These are phyloP conservation scores for Saraca asoca DNA, from an alignment of 331 rosid genomes.

Conservation along the genomic window DNA sequence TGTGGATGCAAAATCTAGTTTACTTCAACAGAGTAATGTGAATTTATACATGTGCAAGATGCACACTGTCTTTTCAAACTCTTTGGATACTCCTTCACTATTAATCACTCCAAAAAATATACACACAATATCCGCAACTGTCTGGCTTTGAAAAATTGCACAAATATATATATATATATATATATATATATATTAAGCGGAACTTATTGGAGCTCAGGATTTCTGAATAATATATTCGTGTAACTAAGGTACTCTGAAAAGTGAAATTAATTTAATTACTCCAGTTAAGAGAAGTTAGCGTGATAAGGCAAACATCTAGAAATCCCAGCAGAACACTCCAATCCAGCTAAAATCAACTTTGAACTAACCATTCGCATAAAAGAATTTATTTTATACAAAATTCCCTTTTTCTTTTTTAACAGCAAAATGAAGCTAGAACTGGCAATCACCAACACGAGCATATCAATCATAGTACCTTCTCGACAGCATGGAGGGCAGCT, in stretches of 20 bases:
- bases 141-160: neutral
- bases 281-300: no score
- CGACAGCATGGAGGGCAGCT: constrained; percentile 95
- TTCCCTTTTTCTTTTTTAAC: neutral
- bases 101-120: constrained; percentile 9
- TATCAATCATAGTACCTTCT: constrained; percentile 54
- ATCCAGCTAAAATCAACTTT: no score
- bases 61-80: constrained; percentile 5
- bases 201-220: no score
- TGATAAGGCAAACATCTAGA: no score
- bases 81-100: neutral
- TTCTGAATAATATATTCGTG: no score
- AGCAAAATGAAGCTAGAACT: neutral
- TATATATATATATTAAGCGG: no score
- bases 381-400: neutral
- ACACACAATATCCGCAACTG: neutral
- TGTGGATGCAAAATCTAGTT: neutral
- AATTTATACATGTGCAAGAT: neutral
- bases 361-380: no score
- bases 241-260: no score
- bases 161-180: no score
- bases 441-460: constrained; percentile 2
- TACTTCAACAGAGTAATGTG: neutral
- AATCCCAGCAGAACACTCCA: no score
- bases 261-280: no score